Conservation (phyloP, 2,329 filamentous ascomycete genomes). For the Cordyceps sp. region DNA sequence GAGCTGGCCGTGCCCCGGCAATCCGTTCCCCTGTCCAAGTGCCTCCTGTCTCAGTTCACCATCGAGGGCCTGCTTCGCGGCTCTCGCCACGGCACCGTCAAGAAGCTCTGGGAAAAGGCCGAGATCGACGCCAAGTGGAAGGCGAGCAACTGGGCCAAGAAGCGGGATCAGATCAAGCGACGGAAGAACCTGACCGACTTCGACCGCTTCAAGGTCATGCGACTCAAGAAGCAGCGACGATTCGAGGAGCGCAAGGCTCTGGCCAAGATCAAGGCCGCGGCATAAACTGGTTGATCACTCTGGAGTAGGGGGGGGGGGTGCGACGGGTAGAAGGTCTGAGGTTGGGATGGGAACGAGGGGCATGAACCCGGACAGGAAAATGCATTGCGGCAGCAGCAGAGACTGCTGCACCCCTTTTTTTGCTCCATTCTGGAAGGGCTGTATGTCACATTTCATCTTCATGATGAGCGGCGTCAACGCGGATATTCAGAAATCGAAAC, state of each 20-base stretch:
- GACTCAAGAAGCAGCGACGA: slow-evolving; percentile 97
- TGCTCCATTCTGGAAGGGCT: slow-evolving; percentile 40
- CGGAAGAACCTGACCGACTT: slow-evolving; percentile 92
- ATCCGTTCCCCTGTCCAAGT: slow-evolving; percentile 61
- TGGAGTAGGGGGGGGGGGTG: slow-evolving; percentile 11
- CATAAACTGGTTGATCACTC: slow-evolving; percentile 35
- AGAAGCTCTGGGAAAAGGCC: slow-evolving; percentile 79
- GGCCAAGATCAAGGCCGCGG: slow-evolving; percentile 76
- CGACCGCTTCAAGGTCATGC: slow-evolving; percentile 99
- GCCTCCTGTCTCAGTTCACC: slow-evolving; percentile 79
- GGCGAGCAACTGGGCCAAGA: slow-evolving; percentile 87
- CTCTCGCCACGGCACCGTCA: slow-evolving; percentile 66
- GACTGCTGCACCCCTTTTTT: slow-evolving; percentile 43
- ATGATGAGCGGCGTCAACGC: slow-evolving; percentile 50
- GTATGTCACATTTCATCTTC: slow-evolving; percentile 45
- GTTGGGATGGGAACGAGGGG: slow-evolving; percentile 20
- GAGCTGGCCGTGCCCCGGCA: slow-evolving; percentile 75
- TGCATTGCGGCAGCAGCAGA: slow-evolving; percentile 19
- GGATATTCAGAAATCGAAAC: slow-evolving; percentile 36
- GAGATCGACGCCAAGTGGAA: slow-evolving; percentile 90
- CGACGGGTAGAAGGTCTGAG: slow-evolving; percentile 11
- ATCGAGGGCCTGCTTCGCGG: slow-evolving; percentile 75
- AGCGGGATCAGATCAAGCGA: slow-evolving; percentile 68
- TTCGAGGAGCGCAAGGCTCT: slow-evolving; percentile 96
- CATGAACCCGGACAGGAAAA: slow-evolving; percentile 18